Conservation (phyloP, 1,284 basidiomycete genomes). For the Cyathus pygmaeus region DNA sequence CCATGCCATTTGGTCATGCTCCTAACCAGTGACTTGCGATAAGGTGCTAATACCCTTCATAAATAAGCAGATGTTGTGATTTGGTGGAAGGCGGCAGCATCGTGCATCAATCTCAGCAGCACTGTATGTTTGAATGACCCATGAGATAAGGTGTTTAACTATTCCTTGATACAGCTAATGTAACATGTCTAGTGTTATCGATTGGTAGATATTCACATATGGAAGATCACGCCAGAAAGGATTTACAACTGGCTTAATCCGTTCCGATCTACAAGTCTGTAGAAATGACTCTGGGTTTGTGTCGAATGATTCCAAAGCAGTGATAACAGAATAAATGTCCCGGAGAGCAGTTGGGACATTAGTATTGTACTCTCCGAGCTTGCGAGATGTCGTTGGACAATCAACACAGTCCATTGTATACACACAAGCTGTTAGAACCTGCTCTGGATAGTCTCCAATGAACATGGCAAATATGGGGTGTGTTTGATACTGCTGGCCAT, state of each 20-base stretch:
- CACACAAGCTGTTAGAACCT: slow-evolving; percentile 23
- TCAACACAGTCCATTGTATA: slow-evolving; percentile 25
- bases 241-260: slow-evolving; percentile 22
- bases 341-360: slow-evolving; percentile 4
- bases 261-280: slow-evolving; percentile 10
- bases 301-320: slow-evolving; percentile 5
- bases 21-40: slow-evolving; percentile 4
- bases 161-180: slow-evolving; percentile 40
- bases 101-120: slow-evolving; percentile 42
- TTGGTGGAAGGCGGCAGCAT: slow-evolving; percentile 36
- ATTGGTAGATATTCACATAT: slow-evolving; percentile 25
- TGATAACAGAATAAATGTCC: slow-evolving; percentile 8
- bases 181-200: slow-evolving; percentile 31
- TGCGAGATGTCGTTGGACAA: slow-evolving; percentile 10
- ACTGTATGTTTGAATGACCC: slow-evolving; percentile 19
- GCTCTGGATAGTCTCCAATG: slow-evolving; percentile 36
- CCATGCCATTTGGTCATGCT: slow-evolving; percentile 37
- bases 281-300: slow-evolving; percentile 9
- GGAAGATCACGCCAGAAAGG: slow-evolving; percentile 39
- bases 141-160: slow-evolving; percentile 32
- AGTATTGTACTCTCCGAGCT: slow-evolving; percentile 11
- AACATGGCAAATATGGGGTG: slow-evolving; percentile 37
- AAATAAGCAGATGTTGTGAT: slow-evolving; percentile 23
- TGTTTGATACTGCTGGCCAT: slow-evolving; percentile 3
- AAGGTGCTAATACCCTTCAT: not conserved